Conservation (phyloP, 768 basidiomycete genomes). For the Hemileccinum impolitum region DNA sequence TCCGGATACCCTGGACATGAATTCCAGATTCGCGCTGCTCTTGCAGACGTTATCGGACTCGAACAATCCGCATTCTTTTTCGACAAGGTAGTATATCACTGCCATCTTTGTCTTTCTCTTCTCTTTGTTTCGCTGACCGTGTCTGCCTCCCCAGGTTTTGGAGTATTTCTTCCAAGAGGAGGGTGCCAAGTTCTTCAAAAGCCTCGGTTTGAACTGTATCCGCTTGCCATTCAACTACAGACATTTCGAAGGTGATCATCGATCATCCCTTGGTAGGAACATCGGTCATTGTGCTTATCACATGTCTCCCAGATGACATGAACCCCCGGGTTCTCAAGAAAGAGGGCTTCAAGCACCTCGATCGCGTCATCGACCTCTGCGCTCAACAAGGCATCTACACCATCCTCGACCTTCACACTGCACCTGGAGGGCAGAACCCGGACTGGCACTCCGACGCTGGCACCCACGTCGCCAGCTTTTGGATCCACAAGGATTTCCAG, state of each 20-base stretch:
- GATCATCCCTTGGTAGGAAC: not conserved
- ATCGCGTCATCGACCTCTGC: slow-evolving; percentile 74
- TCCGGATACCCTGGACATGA: slow-evolving; percentile 81
- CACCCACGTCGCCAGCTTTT: slow-evolving; percentile 69
- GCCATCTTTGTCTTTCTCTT: too few relatives aligned
- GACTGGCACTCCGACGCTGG: slow-evolving; percentile 82
- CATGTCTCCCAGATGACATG: slow-evolving; percentile 52
- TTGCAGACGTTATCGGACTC: slow-evolving; percentile 62
- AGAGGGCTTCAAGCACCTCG: slow-evolving; percentile 77
- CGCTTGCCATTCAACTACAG: slow-evolving; percentile 73
- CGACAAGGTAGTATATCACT: slow-evolving; percentile 54
- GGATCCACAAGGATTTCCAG: slow-evolving; percentile 84
- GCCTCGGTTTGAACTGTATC: slow-evolving; percentile 76
- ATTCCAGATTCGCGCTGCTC: slow-evolving; percentile 67
- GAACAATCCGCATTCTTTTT: slow-evolving; percentile 78
- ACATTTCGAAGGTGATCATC: slow-evolving; percentile 52
- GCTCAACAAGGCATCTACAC: slow-evolving; percentile 74
- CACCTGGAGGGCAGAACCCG: slow-evolving; percentile 69
- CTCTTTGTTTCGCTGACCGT: not conserved
- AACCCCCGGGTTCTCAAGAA: slow-evolving; percentile 75
- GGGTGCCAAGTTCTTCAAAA: slow-evolving; percentile 76
- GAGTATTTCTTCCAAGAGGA: slow-evolving; percentile 79
- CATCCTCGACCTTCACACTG: slow-evolving; percentile 78
- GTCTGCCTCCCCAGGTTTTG: slow-evolving; percentile 50
- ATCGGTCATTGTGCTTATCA: slow-evolving; percentile 1